These are phyloP conservation scores for Talaromyces rugulosus DNA, from an alignment of 2,329 filamentous ascomycete genomes.

Conservation along the genomic window DNA sequence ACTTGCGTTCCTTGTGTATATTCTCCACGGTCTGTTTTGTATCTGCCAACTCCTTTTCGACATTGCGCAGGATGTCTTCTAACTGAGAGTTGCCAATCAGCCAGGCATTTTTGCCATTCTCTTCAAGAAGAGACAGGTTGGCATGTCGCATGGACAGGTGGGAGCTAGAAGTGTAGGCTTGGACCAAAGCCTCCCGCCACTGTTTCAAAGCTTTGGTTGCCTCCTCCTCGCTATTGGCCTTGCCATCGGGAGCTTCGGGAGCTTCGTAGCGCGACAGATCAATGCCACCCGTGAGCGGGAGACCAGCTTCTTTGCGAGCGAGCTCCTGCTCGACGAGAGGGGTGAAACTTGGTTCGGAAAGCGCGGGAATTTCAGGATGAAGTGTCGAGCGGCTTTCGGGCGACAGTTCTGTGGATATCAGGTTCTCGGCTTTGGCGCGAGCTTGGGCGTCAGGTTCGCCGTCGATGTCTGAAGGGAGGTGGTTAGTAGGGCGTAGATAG, in stretches of 20 bases:
- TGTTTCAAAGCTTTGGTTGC: constrained; percentile 32
- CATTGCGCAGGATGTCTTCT: constrained; percentile 63
- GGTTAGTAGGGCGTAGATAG: constrained; percentile 13
- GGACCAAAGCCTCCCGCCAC: constrained; percentile 50
- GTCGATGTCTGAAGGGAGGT: constrained; percentile 67
- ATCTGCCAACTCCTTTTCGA: constrained; percentile 72
- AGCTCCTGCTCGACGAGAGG: constrained; percentile 66
- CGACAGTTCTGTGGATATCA: constrained; percentile 65
- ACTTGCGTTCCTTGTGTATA: constrained; percentile 66
- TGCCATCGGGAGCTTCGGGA: constrained; percentile 54
- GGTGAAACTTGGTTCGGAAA: constrained; percentile 56
- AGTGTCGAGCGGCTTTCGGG: constrained; percentile 45
- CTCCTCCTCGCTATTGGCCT: constrained; percentile 27
- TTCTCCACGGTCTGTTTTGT: constrained; percentile 66
- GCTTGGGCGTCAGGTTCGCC: constrained; percentile 57
- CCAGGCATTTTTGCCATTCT: constrained; percentile 86
- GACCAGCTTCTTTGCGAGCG: constrained; percentile 57
- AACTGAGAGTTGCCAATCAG: constrained; percentile 76
- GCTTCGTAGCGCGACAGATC: constrained; percentile 81
- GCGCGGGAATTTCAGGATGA: constrained; percentile 57
- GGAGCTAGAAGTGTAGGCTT: constrained; percentile 55
- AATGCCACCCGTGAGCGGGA: constrained; percentile 60
- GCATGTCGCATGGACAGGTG: constrained; percentile 55
- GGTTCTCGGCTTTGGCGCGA: constrained; percentile 62
- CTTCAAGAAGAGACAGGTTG: constrained; percentile 70